Percentiles rank a stretch among this genome's conserved stretches.
Conservation (phyloP, 345 rosid species). For the Gossypium anomalum region DNA sequence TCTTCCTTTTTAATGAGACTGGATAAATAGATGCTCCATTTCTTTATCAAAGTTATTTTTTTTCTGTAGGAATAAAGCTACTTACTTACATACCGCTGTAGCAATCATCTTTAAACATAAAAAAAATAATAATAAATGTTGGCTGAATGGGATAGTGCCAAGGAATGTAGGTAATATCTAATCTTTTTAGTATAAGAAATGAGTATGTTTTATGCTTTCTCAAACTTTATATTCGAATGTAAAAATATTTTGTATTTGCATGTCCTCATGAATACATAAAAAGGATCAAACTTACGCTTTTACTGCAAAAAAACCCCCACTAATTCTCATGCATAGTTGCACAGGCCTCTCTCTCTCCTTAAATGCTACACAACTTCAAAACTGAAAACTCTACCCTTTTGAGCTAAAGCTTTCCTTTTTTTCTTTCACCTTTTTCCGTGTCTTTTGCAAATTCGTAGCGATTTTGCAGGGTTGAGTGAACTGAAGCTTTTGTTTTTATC, state of each 20-base stretch:
- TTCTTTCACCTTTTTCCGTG: not conserved
- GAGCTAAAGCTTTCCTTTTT: not conserved
- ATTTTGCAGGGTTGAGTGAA: slow-evolving; percentile 10
- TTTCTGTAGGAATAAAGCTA: not conserved
- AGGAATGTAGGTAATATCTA: not conserved
- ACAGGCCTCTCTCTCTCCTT: not conserved
- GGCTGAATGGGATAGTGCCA: slow-evolving; percentile 5
- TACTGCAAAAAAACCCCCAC: not conserved
- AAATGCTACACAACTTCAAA: slow-evolving; percentile 14
- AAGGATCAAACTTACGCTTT: not conserved
- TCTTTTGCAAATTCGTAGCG: slow-evolving; percentile 12
- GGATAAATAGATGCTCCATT: slow-evolving; percentile 14
- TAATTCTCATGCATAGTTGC: slow-evolving; percentile 20
- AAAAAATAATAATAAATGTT: not conserved
- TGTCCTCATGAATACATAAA: not conserved
- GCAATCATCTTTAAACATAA: not conserved
- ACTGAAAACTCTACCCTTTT: slow-evolving; percentile 2
- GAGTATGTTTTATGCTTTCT: slow-evolving; percentile 1
- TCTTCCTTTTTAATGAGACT: not conserved
- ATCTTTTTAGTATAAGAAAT: not conserved
- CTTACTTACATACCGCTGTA: not conserved
- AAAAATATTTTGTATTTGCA: not conserved
- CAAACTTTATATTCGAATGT: not conserved
- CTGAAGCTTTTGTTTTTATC: too few relatives aligned
- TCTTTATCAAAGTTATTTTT: not conserved